Evolutionary conservation across 1,139 yeast species (phyloP), one percentile per base, ranked within the genome.

Genomic region (Arxiozyma telluris): DNA sequence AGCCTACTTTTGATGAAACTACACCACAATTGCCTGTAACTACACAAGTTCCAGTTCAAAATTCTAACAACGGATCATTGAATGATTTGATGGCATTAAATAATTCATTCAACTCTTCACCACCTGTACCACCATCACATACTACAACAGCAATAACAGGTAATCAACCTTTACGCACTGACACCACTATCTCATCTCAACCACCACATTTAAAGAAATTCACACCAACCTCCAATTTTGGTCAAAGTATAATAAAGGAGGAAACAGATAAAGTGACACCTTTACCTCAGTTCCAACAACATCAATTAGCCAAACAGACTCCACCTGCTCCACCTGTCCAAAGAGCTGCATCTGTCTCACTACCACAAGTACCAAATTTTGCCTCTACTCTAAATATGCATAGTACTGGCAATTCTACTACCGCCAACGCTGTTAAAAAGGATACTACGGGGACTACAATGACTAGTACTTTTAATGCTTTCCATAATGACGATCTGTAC

Each of bases 31-130:
- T 59, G 23, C 66, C 60, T 27, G 58, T 50, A 21, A 56, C 60
- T 48, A 49, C 66, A 23, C 62, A 55, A 27, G 44, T 55, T 34
- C 60, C 68, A 59, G 53, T 60, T 57, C 65, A 66, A 62, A 60
- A 69, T 41, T 63, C 63, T 62, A 70, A 58, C 70, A 77, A 76
- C 50, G 81, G 90, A 4, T 79, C 90, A 1, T 70, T 86, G 67
- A 86, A 79, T 66, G 95, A 87, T 60, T 73, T 83, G 61, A 79
- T 81, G 52, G 87, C 81, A 58, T 70, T 84, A 47, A 82, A 81
- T 63, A 80, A 78, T 22, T 67, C 80, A 0, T 73, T 73, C 61
- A 52, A 68, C 7, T 55, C 73, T 1, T 66, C 72, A 20, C 57
- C 67, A 12, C 67, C 72, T 47, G 63, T 64, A 34, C 39, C 17